Percentiles rank a stretch among this genome's conserved stretches.
Evolutionary conservation across 139 green algal species (phyloP).

Genomic region (Chlorella ohadii): DNA sequence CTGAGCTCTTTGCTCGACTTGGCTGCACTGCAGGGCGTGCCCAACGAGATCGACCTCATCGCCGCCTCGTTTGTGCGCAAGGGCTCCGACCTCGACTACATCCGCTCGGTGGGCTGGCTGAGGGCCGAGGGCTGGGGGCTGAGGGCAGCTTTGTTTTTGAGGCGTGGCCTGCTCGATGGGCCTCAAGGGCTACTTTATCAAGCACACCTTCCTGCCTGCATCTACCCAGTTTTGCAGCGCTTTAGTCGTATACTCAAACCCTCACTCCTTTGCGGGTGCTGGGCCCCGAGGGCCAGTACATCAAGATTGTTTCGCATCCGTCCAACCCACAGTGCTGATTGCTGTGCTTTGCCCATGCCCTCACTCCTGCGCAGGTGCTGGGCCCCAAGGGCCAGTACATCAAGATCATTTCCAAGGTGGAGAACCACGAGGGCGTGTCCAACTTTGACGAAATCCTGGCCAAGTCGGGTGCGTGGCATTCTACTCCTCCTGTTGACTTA

Average conservation of each 20-base stretch:
- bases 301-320: too few relatives aligned
- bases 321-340: neutral
- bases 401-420: slow-evolving; percentile 97
- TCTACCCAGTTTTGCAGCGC: too few relatives aligned
- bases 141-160: too few relatives aligned
- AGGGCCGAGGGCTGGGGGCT: too few relatives aligned
- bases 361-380: slow-evolving; percentile 68
- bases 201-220: too few relatives aligned
- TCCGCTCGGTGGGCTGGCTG: slow-evolving; percentile 76
- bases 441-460: slow-evolving; percentile 97
- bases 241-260: too few relatives aligned
- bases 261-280: neutral
- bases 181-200: too few relatives aligned
- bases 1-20: too few relatives aligned
- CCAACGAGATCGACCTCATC: slow-evolving; percentile 99
- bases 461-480: slow-evolving; percentile 41
- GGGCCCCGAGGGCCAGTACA: neutral
- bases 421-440: slow-evolving; percentile 97
- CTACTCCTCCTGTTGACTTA: too few relatives aligned
- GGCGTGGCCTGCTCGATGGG: too few relatives aligned
- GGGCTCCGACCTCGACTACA: slow-evolving; percentile 90
- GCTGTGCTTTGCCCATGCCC: neutral
- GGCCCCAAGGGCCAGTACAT: slow-evolving; percentile 83
- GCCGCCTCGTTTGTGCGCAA: slow-evolving; percentile 99
- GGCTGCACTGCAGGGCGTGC: slow-evolving; percentile 81